phyloP scores from a whole-genome alignment of 1,284 basidiomycete genomes.

The Xerocomus amazonicus region DNA sequence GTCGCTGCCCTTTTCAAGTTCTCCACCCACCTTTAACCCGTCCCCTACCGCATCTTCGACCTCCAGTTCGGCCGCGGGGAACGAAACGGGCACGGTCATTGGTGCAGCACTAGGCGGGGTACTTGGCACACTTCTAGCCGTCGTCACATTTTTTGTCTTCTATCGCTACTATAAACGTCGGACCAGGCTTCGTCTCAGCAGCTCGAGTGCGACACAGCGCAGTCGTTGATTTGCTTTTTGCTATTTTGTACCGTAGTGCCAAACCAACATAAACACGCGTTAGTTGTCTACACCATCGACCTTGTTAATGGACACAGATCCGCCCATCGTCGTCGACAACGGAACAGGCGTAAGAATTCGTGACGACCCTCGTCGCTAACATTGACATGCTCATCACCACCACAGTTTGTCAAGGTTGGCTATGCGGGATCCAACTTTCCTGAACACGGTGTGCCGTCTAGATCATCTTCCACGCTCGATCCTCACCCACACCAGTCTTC shows the following conservation, averaged over 20 bases:
- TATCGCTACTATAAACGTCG: constrained; percentile 6
- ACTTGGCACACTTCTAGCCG: constrained; percentile 13
- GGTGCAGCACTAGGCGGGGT: constrained; percentile 10
- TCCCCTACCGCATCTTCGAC: constrained; percentile 15
- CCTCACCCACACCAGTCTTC: constrained; percentile 61
- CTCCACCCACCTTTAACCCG: constrained; percentile 33
- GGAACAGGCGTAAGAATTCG: constrained; percentile 83
- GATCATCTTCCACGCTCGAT: neutral
- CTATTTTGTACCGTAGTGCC: neutral
- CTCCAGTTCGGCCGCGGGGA: neutral
- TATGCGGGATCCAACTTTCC: constrained; percentile 99
- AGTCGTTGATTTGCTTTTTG: neutral
- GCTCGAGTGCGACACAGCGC: neutral
- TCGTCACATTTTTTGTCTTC: constrained; percentile 2
- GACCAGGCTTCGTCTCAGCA: neutral
- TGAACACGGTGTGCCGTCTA: constrained; percentile 72
- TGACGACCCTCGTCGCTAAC: neutral
- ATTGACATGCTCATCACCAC: neutral
- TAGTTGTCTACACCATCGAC: neutral
- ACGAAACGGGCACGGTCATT: constrained; percentile 13
- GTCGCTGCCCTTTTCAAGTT: constrained; percentile 39
- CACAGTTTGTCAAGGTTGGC: constrained; percentile 96
- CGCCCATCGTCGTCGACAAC: constrained; percentile 93
- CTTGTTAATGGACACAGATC: constrained; percentile 53
- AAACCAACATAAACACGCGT: constrained; percentile 19